Evolutionary conservation across 2,329 filamentous ascomycete species (phyloP).

Genomic region (Epichloe sibirici): DNA sequence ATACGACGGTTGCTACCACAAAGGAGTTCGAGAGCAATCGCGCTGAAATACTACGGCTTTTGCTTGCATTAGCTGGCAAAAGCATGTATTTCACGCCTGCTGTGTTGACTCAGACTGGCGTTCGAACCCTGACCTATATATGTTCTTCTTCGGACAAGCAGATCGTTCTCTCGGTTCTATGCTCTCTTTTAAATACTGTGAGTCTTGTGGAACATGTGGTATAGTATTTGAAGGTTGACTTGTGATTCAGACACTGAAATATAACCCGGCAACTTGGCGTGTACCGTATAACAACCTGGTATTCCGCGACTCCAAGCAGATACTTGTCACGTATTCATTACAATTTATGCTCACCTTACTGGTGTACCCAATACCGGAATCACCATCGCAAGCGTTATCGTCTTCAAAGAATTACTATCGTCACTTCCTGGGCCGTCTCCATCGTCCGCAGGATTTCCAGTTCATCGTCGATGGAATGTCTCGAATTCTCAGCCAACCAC

Average conservation of each 20-base stretch:
- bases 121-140: conserved; percentile 77
- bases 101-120: conserved; percentile 67
- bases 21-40: conserved; percentile 91
- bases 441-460: conserved; percentile 92
- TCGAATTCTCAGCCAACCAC: conserved; percentile 79
- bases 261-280: conserved; percentile 87
- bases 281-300: conserved; percentile 89
- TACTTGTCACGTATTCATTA: conserved; percentile 80
- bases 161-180: conserved; percentile 76
- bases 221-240: conserved; percentile 2
- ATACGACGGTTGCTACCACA: conserved; percentile 73
- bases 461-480: conserved; percentile 94
- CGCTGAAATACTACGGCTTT: conserved; percentile 74
- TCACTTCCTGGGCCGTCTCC: conserved; percentile 79
- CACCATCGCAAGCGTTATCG: conserved; percentile 44
- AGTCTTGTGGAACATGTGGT: conserved; percentile 16
- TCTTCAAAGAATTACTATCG: conserved; percentile 80
- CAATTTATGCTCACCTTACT: conserved; percentile 80
- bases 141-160: conserved; percentile 85
- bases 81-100: conserved; percentile 86
- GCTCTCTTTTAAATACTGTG: conserved; percentile 88
- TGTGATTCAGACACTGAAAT: conserved; percentile 66
- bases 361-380: conserved; percentile 78
- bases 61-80: conserved; percentile 77
- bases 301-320: conserved; percentile 81